Conservation (phyloP, 2,329 filamentous ascomycete genomes). For the Colletotrichum shisoi region DNA sequence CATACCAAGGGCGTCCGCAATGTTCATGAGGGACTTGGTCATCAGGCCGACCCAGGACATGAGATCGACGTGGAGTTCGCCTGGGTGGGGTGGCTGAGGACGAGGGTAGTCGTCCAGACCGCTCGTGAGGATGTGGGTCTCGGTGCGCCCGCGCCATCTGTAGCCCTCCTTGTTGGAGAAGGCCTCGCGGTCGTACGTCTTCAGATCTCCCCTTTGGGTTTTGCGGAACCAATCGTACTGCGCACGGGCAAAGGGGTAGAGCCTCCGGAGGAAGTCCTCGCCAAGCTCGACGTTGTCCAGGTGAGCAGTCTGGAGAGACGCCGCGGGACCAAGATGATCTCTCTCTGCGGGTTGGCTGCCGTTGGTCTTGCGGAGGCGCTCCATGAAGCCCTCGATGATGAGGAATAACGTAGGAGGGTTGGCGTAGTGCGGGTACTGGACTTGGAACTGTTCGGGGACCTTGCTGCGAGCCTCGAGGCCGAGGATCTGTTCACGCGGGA, state of each 20-base stretch:
- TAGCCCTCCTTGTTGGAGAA: conserved; percentile 92
- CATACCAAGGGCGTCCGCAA: conserved; percentile 78
- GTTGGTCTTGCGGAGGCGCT: conserved; percentile 71
- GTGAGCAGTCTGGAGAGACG: conserved; percentile 68
- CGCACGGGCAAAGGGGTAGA: conserved; percentile 86
- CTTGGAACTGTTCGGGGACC: conserved; percentile 89
- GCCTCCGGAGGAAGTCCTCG: conserved; percentile 73
- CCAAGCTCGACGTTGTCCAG: conserved; percentile 73
- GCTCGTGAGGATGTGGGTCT: conserved; percentile 87
- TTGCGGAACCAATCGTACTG: conserved; percentile 96
- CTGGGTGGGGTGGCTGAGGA: conserved; percentile 90
- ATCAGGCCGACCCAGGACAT: conserved; percentile 98
- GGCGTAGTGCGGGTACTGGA: conserved; percentile 96
- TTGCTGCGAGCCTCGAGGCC: conserved; percentile 92
- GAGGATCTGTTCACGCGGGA: conserved; percentile 93
- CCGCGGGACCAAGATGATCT: conserved; percentile 54
- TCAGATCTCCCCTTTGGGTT: conserved; percentile 89
- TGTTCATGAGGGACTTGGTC: conserved; percentile 82
- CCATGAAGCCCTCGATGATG: conserved; percentile 82
- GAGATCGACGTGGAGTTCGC: conserved; percentile 92
- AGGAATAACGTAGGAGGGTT: conserved; percentile 96
- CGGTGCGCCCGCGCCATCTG: conserved; percentile 90
- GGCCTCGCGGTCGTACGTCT: conserved; percentile 86
- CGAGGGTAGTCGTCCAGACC: conserved; percentile 97
- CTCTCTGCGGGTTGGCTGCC: conserved; percentile 55